phyloP scores from a whole-genome alignment of 2,329 filamentous ascomycete species.

The Myriosclerotinia duriaeana region DNA sequence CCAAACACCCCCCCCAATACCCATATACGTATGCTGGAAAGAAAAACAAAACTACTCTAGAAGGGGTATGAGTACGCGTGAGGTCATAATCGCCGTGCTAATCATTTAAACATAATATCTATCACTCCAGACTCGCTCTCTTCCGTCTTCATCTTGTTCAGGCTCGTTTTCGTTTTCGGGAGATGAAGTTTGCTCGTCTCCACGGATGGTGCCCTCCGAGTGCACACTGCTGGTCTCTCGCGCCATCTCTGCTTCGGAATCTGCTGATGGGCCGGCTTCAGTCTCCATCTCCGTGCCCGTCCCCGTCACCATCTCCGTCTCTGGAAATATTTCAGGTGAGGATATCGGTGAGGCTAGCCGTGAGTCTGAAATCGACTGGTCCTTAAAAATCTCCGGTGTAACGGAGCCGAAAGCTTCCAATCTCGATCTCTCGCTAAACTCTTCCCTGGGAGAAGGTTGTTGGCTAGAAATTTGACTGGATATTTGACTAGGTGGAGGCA shows the following conservation, averaged over 20 bases:
- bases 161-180: conserved; percentile 5
- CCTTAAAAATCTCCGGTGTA: conserved; percentile 17
- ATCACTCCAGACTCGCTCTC: conserved; percentile 9
- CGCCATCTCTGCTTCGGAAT: not conserved
- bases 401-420: conserved; percentile 1
- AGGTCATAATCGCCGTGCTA: conserved; percentile 4
- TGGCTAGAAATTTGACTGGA: conserved; percentile 4
- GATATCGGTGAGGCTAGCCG: not conserved
- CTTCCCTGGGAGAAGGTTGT: conserved; percentile 3
- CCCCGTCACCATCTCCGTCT: not conserved
- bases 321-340: conserved; percentile 1
- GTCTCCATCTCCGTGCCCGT: not conserved
- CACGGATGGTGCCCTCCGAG: conserved; percentile 19
- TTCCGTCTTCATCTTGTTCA: not conserved
- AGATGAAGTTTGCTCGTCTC: conserved; percentile 10
- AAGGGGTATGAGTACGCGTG: conserved; percentile 26
- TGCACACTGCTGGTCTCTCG: conserved; percentile 13
- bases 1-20: not conserved
- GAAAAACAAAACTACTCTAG: conserved; percentile 13
- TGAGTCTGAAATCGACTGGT: conserved; percentile 14
- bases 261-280: not conserved
- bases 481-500: conserved; percentile 15
- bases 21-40: conserved; percentile 11
- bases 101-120: conserved; percentile 20
- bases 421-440: conserved; percentile 11